Evolutionary conservation across 306 rosid genomes (phyloP), one percentile per base, ranked within the genome.

Genomic region (Fragaria ananassa): DNA sequence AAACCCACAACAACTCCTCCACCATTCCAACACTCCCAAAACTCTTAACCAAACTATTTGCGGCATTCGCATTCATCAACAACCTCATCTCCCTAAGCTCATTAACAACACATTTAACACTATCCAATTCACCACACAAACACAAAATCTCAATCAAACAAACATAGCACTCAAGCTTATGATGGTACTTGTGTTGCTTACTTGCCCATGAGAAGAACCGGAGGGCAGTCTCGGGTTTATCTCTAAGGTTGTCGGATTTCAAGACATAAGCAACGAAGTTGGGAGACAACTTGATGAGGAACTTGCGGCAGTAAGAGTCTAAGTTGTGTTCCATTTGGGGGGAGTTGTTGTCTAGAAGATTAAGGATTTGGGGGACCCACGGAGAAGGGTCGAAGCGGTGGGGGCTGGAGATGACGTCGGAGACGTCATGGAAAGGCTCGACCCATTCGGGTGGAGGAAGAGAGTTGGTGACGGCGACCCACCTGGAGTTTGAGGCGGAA

Each of bases 371-470:
- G 8, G 84, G n/a, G 44, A 90, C 72, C 98, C 97, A 95, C 2
- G 97, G 96, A 25, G 96, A 87, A 74, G 89, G 91, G 27, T 85
- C 80, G 7, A 74, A 85, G 13, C 73, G 54, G 50, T 77, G 78
- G 18, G 81, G 81, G 49, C 83, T 57, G 2, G 93, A 85, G 49
- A 84, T 86, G 25, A 95, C 71, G 79, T 92, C 98, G 29, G 97
- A 92, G 86, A 89, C 82, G 78, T 92, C 91, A 47, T 68, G 80
- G 80, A 84, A 88, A 34, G 97, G 97, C 68, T 95, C 89, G 39
- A 92, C 75, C 83, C 97, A 85, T 81, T 95, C 96, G 4, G 86
- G 93, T 37, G 93, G 97, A 75, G 94, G 97, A 62, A 83, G 84
- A 35, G 86, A 60, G 78, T 75, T 68, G 44, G 87, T 84, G 79